A percentile compares a stretch with the other conserved stretches of the same genome.
phyloP scores from a whole-genome alignment of 2,329 filamentous ascomycete genomes.

The Alternaria ethzedia region DNA sequence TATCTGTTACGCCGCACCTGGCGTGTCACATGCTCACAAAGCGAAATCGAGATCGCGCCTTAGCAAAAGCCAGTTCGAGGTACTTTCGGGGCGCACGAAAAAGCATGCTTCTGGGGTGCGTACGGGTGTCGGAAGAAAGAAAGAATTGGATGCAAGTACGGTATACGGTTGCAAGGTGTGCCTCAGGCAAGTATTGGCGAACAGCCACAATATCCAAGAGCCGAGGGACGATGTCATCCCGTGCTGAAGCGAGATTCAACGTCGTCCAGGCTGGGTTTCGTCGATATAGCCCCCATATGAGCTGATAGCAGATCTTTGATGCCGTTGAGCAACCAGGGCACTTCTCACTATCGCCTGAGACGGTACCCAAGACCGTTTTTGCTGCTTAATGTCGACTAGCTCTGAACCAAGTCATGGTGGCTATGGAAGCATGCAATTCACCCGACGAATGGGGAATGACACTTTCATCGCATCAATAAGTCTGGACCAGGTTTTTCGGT shows the following conservation, averaged over 20 bases:
- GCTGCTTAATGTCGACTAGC: background rate
- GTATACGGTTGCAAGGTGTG: conserved; percentile 9
- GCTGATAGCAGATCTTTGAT: conserved; percentile 8
- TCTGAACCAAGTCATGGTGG: background rate
- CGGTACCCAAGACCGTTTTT: background rate
- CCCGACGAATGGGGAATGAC: conserved; percentile 10
- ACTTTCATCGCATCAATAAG: conserved; percentile 9
- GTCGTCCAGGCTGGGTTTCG: conserved; percentile 6
- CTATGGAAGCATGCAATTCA: conserved; percentile 5
- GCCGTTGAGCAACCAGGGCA: conserved; percentile 14
- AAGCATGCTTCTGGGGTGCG: conserved; percentile 10
- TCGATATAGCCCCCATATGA: conserved; percentile 12
- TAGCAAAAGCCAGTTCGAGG: background rate
- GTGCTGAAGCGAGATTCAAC: conserved; percentile 13
- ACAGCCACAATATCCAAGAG: background rate
- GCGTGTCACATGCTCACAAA: conserved; percentile 8
- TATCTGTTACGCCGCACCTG: conserved; percentile 4
- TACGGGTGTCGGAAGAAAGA: conserved; percentile 17
- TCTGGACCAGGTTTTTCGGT: conserved; percentile 8
- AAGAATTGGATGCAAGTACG: conserved; percentile 10
- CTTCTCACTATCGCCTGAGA: conserved; percentile 6
- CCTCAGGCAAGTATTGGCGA: background rate
- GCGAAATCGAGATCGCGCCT: background rate
- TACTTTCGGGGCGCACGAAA: conserved; percentile 13
- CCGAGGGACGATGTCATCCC: conserved; percentile 9